A percentile compares a stretch with the other conserved stretches of the same genome.
Conservation (phyloP, 306 rosid species). For the Rosa lucieae region DNA sequence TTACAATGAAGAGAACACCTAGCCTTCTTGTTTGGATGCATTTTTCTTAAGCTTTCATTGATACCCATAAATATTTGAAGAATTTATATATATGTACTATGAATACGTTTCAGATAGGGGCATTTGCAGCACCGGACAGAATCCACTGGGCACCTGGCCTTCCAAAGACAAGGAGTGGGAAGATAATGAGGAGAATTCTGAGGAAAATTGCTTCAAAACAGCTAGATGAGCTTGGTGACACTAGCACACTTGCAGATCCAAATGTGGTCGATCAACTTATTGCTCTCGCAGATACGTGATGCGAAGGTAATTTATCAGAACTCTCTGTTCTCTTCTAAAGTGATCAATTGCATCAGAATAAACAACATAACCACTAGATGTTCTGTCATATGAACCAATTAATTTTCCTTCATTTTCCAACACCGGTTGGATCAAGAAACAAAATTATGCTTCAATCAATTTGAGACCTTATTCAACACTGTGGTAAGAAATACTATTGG, state of each 20-base stretch:
- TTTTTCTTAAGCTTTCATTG: background rate
- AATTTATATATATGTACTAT: background rate
- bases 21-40: background rate
- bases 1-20: background rate
- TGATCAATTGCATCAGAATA: constrained; percentile 1
- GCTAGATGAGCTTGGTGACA: constrained; percentile 91
- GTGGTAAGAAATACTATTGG: background rate
- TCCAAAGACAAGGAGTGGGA: constrained; percentile 98
- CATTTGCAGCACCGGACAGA: constrained; percentile 96
- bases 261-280: constrained; percentile 84
- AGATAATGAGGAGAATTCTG: constrained; percentile 96
- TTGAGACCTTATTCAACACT: background rate
- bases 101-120: constrained; percentile 80
- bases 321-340: background rate
- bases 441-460: background rate
- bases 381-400: background rate
- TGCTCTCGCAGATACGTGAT: constrained; percentile 53
- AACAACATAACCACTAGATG: background rate
- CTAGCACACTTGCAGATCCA: constrained; percentile 95
- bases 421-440: background rate
- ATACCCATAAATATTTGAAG: background rate
- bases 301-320: constrained; percentile 17
- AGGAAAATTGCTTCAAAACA: constrained; percentile 93
- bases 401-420: background rate
- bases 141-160: constrained; percentile 99